A percentile compares a stretch with the other conserved stretches of the same genome.
phyloP scores from a whole-genome alignment of 345 rosid genomes.

The Draba incana region DNA sequence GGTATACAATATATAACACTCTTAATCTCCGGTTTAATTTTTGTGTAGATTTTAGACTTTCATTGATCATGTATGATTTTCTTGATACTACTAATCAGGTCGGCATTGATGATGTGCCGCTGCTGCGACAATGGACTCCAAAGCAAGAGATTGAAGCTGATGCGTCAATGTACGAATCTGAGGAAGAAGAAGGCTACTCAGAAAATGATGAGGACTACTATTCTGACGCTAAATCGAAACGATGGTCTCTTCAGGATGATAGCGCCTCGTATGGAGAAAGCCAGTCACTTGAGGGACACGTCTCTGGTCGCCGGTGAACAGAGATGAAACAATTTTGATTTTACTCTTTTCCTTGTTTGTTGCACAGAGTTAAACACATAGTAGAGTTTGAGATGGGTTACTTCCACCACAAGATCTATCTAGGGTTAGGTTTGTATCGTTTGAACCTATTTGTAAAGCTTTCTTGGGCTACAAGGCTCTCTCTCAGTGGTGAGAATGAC shows the following conservation, averaged over 20 bases:
- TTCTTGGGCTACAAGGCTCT: constrained; percentile 10
- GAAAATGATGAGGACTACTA: constrained; percentile 2
- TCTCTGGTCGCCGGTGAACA: background rate
- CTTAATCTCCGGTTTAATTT: background rate
- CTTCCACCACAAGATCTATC: background rate
- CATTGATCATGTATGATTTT: background rate
- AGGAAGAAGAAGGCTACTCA: constrained; percentile 1
- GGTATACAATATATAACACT: background rate
- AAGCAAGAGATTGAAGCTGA: background rate
- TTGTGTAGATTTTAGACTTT: background rate
- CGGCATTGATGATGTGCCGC: background rate
- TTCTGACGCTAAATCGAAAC: background rate
- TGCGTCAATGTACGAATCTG: constrained; percentile 2
- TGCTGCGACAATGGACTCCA: background rate
- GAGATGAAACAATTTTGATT: background rate
- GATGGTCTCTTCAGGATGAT: background rate
- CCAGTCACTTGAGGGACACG: background rate
- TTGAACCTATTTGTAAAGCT: background rate
- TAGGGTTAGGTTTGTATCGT: background rate
- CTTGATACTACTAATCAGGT: background rate
- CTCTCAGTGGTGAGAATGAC: background rate
- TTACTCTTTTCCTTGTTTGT: background rate
- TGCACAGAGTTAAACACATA: background rate
- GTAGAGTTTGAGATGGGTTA: background rate
- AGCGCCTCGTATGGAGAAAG: background rate